A percentile compares a stretch with the other conserved stretches of the same genome.
phyloP scores from a whole-genome alignment of 2,329 filamentous ascomycete species.

The Camillea tinctor region DNA sequence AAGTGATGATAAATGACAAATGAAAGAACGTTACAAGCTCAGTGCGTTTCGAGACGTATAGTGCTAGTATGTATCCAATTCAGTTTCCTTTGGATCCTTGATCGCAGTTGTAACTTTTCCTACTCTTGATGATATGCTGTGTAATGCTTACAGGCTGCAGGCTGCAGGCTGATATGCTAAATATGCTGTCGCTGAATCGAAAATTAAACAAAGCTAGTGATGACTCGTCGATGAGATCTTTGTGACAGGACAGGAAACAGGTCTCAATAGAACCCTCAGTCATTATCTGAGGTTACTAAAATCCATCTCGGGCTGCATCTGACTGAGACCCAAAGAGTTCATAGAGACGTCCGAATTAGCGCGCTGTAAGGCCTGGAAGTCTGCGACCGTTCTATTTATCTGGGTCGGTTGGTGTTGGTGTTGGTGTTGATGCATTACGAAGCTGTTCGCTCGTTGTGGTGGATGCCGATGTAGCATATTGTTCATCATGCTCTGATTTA shows the following conservation, averaged over 20 bases:
- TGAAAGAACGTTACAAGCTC: background rate
- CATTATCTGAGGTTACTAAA: conserved; percentile 38
- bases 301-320: conserved; percentile 39
- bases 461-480: conserved; percentile 36
- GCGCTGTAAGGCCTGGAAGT: conserved; percentile 51
- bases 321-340: conserved; percentile 35
- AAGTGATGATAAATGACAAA: background rate
- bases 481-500: conserved; percentile 29
- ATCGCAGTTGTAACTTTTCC: background rate
- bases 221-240: background rate
- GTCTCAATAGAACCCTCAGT: background rate
- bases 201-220: conserved; percentile 6
- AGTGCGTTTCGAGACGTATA: background rate
- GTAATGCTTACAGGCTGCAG: too few relatives aligned
- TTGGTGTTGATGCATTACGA: conserved; percentile 36
- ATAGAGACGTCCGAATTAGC: conserved; percentile 39
- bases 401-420: conserved; percentile 25
- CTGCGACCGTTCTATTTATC: conserved; percentile 44
- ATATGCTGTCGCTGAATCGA: background rate
- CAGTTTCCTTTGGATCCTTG: background rate
- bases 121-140: background rate
- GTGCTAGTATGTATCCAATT: background rate
- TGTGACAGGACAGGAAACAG: background rate
- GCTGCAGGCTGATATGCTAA: background rate
- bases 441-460: conserved; percentile 40